phyloP scores from a whole-genome alignment of 495 filamentous ascomycete species.

The Podospora australis region DNA sequence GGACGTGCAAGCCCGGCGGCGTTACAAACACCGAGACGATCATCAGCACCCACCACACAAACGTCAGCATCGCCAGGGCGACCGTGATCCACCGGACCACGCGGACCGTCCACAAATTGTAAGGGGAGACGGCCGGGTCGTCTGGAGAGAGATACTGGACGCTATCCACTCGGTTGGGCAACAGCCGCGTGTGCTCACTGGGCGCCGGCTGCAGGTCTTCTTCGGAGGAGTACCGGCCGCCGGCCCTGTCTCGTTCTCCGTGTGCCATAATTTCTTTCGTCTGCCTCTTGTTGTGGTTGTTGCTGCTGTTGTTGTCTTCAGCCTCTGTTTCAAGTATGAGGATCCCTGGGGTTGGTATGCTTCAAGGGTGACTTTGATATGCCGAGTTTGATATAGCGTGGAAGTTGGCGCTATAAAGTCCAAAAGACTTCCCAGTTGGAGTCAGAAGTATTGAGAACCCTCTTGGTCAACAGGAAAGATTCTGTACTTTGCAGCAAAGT shows the following conservation, averaged over 20 bases:
- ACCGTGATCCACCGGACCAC: slow-evolving; percentile 67
- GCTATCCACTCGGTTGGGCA: slow-evolving; percentile 51
- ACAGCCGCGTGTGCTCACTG: slow-evolving; percentile 69
- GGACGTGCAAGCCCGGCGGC: slow-evolving; percentile 73
- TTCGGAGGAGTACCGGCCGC: slow-evolving; percentile 1
- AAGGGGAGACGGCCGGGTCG: slow-evolving; percentile 92
- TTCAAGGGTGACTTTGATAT: too few species aligned
- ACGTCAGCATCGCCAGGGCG: slow-evolving; percentile 62
- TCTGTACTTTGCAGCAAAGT: too few species aligned
- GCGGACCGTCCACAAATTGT: slow-evolving; percentile 89
- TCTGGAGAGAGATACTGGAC: slow-evolving; percentile 74
- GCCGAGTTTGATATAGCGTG: too few species aligned
- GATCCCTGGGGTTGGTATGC: too few species aligned
- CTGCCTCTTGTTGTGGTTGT: slow-evolving; percentile 2
- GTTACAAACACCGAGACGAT: slow-evolving; percentile 83
- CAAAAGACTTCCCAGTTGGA: too few species aligned
- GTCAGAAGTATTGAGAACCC: too few species aligned
- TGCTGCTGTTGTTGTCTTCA: not conserved
- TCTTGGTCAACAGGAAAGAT: too few species aligned
- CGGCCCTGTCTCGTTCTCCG: too few species aligned
- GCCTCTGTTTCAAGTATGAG: too few species aligned
- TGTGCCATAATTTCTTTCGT: too few species aligned
- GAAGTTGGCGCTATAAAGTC: too few species aligned
- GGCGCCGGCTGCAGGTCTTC: slow-evolving; percentile 30
- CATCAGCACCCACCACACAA: slow-evolving; percentile 86